A percentile compares a stretch with the other conserved stretches of the same genome.
Conservation (phyloP, 2,329 filamentous ascomycete genomes). For the Colletotrichum godetiae region DNA sequence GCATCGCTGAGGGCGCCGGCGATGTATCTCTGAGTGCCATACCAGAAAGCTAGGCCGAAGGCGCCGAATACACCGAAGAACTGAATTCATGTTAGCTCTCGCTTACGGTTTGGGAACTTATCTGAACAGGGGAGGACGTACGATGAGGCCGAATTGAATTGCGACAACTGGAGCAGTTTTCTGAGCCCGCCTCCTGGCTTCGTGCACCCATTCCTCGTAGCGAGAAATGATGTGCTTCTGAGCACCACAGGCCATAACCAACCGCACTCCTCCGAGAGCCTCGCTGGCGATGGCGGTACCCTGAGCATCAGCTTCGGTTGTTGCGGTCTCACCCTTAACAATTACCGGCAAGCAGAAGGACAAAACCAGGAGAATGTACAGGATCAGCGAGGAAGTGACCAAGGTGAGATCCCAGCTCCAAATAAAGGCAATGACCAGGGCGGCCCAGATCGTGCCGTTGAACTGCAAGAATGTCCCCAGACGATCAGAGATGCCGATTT, state of each 20-base stretch:
- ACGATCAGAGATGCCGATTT: slow-evolving; percentile 65
- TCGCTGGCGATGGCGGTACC: slow-evolving; percentile 57
- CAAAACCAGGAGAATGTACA: slow-evolving; percentile 51
- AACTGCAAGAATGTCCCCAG: slow-evolving; percentile 58
- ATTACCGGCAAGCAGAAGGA: slow-evolving; percentile 45
- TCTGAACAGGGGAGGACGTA: not conserved
- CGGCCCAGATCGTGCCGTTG: slow-evolving; percentile 53
- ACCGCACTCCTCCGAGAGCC: slow-evolving; percentile 52
- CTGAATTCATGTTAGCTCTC: slow-evolving; percentile 20
- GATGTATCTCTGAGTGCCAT: slow-evolving; percentile 51
- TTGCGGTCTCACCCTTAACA: slow-evolving; percentile 40
- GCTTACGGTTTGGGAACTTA: not conserved
- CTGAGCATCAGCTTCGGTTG: slow-evolving; percentile 43
- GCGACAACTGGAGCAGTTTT: slow-evolving; percentile 47
- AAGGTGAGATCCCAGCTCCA: slow-evolving; percentile 65
- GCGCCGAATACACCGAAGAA: slow-evolving; percentile 48
- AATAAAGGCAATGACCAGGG: slow-evolving; percentile 62
- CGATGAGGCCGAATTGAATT: slow-evolving; percentile 44
- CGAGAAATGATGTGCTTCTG: slow-evolving; percentile 48
- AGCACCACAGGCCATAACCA: slow-evolving; percentile 58
- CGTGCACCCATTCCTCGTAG: slow-evolving; percentile 51
- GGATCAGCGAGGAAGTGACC: slow-evolving; percentile 58
- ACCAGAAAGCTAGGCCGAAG: slow-evolving; percentile 57
- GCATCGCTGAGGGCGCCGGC: slow-evolving; percentile 47
- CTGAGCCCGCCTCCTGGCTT: slow-evolving; percentile 48